Percentiles rank a stretch among this genome's conserved stretches.
phyloP scores from a whole-genome alignment of 192 early-diverging fungal genomes.

The Coemansia asiatica region DNA sequence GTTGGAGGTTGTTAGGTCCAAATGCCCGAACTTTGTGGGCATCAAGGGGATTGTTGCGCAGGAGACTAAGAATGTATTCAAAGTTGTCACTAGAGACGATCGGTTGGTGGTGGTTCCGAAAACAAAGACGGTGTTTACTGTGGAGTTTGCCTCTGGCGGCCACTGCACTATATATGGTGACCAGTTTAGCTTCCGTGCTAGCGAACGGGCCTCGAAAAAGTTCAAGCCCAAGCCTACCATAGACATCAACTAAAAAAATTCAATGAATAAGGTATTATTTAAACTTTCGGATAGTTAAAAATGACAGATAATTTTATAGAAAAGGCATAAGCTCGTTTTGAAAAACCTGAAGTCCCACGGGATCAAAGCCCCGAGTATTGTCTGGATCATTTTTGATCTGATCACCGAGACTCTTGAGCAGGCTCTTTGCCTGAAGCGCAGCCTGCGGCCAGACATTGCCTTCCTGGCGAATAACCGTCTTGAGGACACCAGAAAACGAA shows the following conservation, averaged over 20 bases:
- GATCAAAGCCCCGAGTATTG: background rate
- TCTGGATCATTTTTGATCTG: background rate
- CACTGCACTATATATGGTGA: slow-evolving; percentile 72
- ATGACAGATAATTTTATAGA: background rate
- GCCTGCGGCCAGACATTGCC: slow-evolving; percentile 34
- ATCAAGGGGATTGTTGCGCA: slow-evolving; percentile 78
- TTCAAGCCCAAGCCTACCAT: slow-evolving; percentile 48
- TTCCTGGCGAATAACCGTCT: slow-evolving; percentile 9
- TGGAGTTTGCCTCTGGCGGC: slow-evolving; percentile 38
- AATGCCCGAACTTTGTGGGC: slow-evolving; percentile 77
- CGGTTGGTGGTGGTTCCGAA: slow-evolving; percentile 72
- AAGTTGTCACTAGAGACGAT: slow-evolving; percentile 70
- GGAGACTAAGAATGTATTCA: slow-evolving; percentile 87
- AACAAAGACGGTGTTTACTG: slow-evolving; percentile 58
- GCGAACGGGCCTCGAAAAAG: slow-evolving; percentile 66
- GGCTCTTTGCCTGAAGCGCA: slow-evolving; percentile 45
- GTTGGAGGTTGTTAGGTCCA: slow-evolving; percentile 71
- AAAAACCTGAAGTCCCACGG: slow-evolving; percentile 13
- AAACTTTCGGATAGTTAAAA: no score
- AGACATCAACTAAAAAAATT: slow-evolving; percentile 19
- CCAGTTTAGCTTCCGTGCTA: slow-evolving; percentile 71
- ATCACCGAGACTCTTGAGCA: slow-evolving; percentile 9
- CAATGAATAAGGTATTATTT: background rate
- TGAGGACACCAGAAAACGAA: slow-evolving; percentile 18
- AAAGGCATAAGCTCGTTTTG: slow-evolving; percentile 8